Percentiles rank a stretch among this genome's conserved stretches.
These are phyloP conservation scores for Zygnema cylindricum DNA, from an alignment of 139 green algal species.

Conservation along the genomic window DNA sequence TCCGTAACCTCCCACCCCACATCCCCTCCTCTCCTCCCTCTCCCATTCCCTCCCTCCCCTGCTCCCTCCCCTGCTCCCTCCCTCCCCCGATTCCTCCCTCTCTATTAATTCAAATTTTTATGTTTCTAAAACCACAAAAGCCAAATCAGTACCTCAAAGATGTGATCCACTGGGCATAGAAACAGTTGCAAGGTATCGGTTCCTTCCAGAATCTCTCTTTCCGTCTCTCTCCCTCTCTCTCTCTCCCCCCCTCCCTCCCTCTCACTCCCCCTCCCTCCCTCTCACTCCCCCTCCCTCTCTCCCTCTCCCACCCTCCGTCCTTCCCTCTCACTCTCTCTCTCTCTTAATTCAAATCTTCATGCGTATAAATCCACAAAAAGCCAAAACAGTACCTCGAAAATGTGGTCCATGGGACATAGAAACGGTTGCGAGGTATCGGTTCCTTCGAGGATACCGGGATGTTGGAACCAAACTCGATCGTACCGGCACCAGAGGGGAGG, in stretches of 20 bases:
- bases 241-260: neutral
- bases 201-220: constrained; percentile 84
- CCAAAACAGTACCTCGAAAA: constrained; percentile 73
- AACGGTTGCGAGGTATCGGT: constrained; percentile 80
- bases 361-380: constrained; percentile 16
- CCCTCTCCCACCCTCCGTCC: neutral
- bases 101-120: neutral
- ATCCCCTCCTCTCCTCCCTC: neutral
- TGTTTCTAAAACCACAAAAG: neutral
- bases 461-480: constrained; percentile 89
- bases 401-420: constrained; percentile 85
- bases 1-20: neutral
- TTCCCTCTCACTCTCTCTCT: neutral
- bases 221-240: too few species aligned
- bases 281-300: neutral
- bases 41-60: neutral
- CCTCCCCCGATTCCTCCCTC: neutral
- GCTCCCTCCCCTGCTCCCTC: neutral
- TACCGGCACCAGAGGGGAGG: constrained; percentile 82
- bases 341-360: neutral
- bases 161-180: constrained; percentile 85
- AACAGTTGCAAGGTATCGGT: constrained; percentile 80
- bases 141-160: constrained; percentile 73
- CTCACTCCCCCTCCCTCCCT: neutral
- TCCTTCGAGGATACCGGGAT: constrained; percentile 84